Percentiles rank a stretch among this genome's conserved stretches.
phyloP scores from a whole-genome alignment of 495 filamentous ascomycete genomes.

The Articulospora tetracladia region DNA sequence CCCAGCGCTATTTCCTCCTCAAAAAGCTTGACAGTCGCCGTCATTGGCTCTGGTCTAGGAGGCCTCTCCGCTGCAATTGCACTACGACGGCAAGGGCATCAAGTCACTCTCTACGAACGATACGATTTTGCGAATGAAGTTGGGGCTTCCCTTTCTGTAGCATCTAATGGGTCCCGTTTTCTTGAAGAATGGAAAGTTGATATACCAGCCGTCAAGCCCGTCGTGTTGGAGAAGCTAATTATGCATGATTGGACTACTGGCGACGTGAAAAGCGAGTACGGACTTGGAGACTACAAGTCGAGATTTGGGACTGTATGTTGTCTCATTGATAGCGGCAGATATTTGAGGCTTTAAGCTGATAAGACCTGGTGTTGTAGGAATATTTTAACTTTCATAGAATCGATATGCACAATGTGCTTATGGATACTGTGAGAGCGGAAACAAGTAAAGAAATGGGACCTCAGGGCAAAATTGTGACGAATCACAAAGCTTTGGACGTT shows the following conservation, averaged over 20 bases:
- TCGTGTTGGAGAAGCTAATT: not conserved
- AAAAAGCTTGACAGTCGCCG: conserved; percentile 9
- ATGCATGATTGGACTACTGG: not conserved
- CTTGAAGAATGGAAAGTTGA: conserved; percentile 39
- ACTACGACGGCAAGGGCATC: conserved; percentile 47
- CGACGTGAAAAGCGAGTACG: conserved; percentile 5
- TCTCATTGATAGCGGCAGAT: conserved; percentile 34
- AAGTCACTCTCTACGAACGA: conserved; percentile 51
- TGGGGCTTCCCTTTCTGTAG: conserved; percentile 56
- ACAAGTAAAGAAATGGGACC: conserved; percentile 33
- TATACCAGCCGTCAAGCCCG: not conserved
- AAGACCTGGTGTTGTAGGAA: not conserved
- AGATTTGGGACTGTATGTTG: not conserved
- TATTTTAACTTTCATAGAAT: not conserved
- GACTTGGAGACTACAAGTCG: not conserved
- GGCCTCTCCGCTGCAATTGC: conserved; percentile 53
- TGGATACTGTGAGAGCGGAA: conserved; percentile 40
- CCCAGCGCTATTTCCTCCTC: not conserved
- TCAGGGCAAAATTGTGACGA: not conserved
- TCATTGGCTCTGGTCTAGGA: conserved; percentile 25
- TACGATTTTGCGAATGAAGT: conserved; percentile 50
- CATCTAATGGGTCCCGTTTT: conserved; percentile 48
- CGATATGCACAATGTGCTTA: conserved; percentile 51
- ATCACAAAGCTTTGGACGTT: conserved; percentile 30
- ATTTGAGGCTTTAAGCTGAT: not conserved